Percentiles rank a stretch among this genome's conserved stretches.
phyloP scores from a whole-genome alignment of 768 basidiomycete genomes.

The Termitomyces sp. region DNA sequence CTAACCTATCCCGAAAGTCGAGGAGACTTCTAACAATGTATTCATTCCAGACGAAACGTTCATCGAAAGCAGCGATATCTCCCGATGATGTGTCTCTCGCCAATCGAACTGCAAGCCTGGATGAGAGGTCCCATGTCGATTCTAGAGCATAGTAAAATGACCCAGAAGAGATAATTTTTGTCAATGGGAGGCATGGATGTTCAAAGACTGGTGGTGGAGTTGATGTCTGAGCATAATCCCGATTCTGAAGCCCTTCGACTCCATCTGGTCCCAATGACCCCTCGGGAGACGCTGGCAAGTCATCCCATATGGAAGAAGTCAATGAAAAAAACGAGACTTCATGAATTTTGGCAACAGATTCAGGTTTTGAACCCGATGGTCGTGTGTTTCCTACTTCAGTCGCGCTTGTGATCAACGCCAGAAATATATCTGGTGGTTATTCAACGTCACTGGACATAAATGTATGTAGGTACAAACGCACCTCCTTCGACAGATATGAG shows the following conservation, averaged over 20 bases:
- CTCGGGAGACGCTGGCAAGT: conserved; percentile 55
- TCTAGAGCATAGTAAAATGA: conserved; percentile 91
- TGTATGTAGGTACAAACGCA: conserved; percentile 27
- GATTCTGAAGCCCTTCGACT: conserved; percentile 44
- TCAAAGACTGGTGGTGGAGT: conserved; percentile 61
- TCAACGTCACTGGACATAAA: neutral
- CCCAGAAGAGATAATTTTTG: conserved; percentile 88
- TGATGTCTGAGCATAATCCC: conserved; percentile 47
- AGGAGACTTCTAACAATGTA: conserved; percentile 85
- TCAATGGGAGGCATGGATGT: conserved; percentile 87
- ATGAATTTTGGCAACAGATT: conserved; percentile 80
- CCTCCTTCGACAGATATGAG: conserved; percentile 73
- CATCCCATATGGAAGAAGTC: conserved; percentile 83
- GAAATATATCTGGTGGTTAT: conserved; percentile 69
- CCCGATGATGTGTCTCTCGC: conserved; percentile 43
- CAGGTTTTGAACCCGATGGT: conserved; percentile 53
- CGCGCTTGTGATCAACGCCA: conserved; percentile 76
- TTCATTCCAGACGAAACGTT: conserved; percentile 94
- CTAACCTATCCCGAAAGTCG: conserved; percentile 81
- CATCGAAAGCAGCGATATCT: conserved; percentile 69
- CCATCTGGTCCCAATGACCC: conserved; percentile 51
- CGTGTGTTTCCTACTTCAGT: conserved; percentile 74
- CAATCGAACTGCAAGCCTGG: conserved; percentile 72
- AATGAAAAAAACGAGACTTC: conserved; percentile 89
- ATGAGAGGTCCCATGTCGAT: conserved; percentile 87